Evolutionary conservation across 805 yeast species (phyloP).

Genomic region (Saccharomycopsis babjevae): DNA sequence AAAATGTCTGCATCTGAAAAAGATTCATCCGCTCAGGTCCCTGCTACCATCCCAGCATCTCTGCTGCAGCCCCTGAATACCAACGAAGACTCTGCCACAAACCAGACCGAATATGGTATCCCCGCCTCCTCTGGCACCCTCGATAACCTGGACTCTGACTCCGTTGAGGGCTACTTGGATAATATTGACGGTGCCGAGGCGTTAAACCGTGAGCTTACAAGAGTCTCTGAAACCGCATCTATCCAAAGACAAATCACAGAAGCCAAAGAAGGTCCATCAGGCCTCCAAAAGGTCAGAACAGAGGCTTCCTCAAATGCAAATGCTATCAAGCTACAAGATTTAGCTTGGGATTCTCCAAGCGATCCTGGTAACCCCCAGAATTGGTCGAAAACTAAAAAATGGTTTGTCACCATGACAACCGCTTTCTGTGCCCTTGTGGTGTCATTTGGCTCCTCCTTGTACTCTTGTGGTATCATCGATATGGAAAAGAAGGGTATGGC

Average conservation of each 20-base stretch:
- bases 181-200: slow-evolving; percentile 15
- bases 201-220: slow-evolving; percentile 6
- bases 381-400: slow-evolving; percentile 55
- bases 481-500: slow-evolving; percentile 38
- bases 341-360: slow-evolving; percentile 53
- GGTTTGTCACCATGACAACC: slow-evolving; percentile 55
- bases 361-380: slow-evolving; percentile 60
- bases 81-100: background rate
- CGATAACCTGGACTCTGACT: background rate
- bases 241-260: slow-evolving; percentile 8
- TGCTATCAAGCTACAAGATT: slow-evolving; percentile 25
- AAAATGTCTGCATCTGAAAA: background rate
- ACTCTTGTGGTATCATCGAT: slow-evolving; percentile 53
- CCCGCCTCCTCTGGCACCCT: background rate
- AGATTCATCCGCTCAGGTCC: background rate
- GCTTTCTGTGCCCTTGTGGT: slow-evolving; percentile 59
- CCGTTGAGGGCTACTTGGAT: slow-evolving; percentile 7
- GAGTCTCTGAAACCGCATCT: background rate
- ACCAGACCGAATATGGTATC: too few species aligned
- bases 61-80: background rate
- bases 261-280: background rate
- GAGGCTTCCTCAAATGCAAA: background rate
- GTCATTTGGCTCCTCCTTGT: slow-evolving; percentile 67
- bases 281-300: background rate
- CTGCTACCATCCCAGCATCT: background rate